phyloP scores from a whole-genome alignment of 352 stramenopile genomes.

The Pythium phragmitis region DNA sequence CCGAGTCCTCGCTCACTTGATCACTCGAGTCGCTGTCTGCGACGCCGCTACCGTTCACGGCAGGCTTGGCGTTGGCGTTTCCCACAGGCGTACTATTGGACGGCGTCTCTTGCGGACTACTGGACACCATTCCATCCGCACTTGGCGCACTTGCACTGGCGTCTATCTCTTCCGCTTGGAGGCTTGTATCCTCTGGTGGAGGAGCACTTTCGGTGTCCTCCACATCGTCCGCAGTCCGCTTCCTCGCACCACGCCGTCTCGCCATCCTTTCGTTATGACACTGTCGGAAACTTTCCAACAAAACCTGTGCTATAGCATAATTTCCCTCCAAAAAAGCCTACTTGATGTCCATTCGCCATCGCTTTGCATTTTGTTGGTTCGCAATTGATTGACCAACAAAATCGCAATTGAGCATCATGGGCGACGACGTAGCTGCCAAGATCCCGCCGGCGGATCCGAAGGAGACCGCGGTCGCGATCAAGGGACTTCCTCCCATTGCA shows the following conservation, averaged over 20 bases:
- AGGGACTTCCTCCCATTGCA: conserved; percentile 41
- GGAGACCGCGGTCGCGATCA: conserved; percentile 45
- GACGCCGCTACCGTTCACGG: neutral
- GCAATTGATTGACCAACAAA: neutral
- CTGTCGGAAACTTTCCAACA: neutral
- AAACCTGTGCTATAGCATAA: conserved; percentile 20
- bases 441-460: conserved; percentile 22
- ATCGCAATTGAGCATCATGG: conserved; percentile 8
- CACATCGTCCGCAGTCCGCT: conserved; percentile 10
- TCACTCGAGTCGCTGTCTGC: conserved; percentile 11
- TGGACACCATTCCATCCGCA: neutral
- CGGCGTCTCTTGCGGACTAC: neutral
- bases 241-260: conserved; percentile 1
- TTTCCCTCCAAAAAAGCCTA: conserved; percentile 20
- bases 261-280: conserved; percentile 1
- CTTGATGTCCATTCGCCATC: conserved; percentile 21
- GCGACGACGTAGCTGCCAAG: conserved; percentile 4
- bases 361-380: conserved; percentile 1
- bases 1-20: conserved; percentile 14
- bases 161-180: neutral
- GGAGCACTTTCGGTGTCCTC: neutral
- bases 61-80: neutral
- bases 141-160: neutral
- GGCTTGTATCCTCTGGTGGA: neutral
- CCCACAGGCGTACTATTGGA: neutral